Conservation (phyloP, 371 early-diverging fungal species). For the Rhizomucor pusillus region DNA sequence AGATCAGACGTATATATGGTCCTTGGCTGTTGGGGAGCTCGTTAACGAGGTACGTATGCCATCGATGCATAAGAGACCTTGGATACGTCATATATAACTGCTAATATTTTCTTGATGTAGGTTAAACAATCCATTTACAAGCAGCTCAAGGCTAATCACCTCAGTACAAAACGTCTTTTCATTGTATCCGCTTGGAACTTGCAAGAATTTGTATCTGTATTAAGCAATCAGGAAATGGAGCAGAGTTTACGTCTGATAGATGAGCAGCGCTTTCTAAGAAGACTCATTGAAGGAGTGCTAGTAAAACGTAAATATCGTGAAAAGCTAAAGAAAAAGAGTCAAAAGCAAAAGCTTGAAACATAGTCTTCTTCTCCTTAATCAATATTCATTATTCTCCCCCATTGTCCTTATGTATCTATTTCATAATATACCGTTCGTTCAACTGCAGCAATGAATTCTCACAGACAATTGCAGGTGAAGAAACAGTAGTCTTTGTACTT, state of each 20-base stretch:
- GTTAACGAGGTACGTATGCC: constrained; percentile 29
- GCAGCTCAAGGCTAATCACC: constrained; percentile 30
- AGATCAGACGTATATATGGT: constrained; percentile 21
- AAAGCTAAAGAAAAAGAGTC: constrained; percentile 1
- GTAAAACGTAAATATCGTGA: constrained; percentile 21
- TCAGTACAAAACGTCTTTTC: constrained; percentile 36
- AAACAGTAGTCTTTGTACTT: too few relatives aligned
- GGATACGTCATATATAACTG: too few relatives aligned
- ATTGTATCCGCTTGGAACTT: constrained; percentile 41
- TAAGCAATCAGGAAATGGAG: constrained; percentile 28
- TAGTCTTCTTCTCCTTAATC: too few relatives aligned
- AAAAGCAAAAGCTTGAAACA: background rate
- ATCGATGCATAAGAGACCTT: background rate
- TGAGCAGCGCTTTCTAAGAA: constrained; percentile 37
- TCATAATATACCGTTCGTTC: too few relatives aligned
- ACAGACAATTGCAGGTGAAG: too few relatives aligned
- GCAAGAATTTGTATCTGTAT: constrained; percentile 29
- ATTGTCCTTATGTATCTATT: too few relatives aligned
- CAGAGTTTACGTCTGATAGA: constrained; percentile 26
- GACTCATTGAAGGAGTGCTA: constrained; percentile 35
- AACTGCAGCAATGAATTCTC: too few relatives aligned
- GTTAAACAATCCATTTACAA: constrained; percentile 29
- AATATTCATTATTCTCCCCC: too few relatives aligned
- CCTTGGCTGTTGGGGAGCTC: constrained; percentile 35
- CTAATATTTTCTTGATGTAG: constrained; percentile 7